Conservation (phyloP, 768 basidiomycete genomes). For the Rhodosporidiobolus sp. region DNA sequence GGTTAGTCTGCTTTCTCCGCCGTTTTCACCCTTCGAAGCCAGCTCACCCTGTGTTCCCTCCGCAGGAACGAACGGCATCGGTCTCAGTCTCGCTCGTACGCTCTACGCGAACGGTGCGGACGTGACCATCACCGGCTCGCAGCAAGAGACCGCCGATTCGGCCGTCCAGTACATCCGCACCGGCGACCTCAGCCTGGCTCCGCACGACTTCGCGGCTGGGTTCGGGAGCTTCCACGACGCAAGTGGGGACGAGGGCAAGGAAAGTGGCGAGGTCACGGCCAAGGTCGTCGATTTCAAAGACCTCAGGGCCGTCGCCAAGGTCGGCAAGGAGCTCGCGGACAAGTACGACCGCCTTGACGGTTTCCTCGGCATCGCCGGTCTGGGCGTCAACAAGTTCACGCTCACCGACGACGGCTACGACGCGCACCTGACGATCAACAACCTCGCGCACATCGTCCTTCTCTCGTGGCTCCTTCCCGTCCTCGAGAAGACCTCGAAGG, state of each 20-base stretch:
- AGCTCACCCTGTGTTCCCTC: neutral
- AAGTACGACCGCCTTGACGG: conserved; percentile 22
- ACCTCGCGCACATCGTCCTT: conserved; percentile 26
- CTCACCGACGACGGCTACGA: conserved; percentile 36
- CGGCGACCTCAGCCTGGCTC: conserved; percentile 13
- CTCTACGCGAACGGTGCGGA: conserved; percentile 31
- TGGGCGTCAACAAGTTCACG: conserved; percentile 31
- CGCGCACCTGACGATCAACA: conserved; percentile 29
- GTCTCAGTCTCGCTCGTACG: conserved; percentile 16
- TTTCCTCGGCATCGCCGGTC: conserved; percentile 21
- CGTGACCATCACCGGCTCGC: conserved; percentile 11
- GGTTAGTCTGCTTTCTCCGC: neutral
- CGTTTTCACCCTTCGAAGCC: neutral
- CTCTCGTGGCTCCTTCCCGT: conserved; percentile 35
- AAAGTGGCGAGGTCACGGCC: conserved; percentile 15
- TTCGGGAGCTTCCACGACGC: conserved; percentile 15
- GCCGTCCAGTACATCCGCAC: conserved; percentile 29
- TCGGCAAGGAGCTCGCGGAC: conserved; percentile 22
- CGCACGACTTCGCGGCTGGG: conserved; percentile 20
- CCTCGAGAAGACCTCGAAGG: conserved; percentile 27
- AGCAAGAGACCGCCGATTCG: conserved; percentile 1
- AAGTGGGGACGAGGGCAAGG: neutral
- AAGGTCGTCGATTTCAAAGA: conserved; percentile 27
- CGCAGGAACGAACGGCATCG: conserved; percentile 23
- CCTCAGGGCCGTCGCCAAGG: conserved; percentile 16